Evolutionary conservation across 768 basidiomycete genomes (phyloP).

Genomic region (Boletus edulis): DNA sequence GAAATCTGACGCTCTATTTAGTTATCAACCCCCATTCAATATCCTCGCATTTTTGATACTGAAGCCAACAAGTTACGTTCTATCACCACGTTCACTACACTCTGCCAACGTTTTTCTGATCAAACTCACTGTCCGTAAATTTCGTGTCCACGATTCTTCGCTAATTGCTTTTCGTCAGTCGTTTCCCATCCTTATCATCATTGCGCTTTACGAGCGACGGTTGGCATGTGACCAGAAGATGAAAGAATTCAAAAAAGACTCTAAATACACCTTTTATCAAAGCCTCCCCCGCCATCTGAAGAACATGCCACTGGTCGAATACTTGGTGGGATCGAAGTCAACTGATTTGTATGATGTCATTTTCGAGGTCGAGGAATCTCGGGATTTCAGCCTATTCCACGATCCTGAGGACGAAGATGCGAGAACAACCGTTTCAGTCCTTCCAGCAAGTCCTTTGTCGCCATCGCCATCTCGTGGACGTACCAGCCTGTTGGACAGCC

Average conservation of each 20-base stretch:
- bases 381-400: slow-evolving; percentile 48
- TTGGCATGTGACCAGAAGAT: slow-evolving; percentile 49
- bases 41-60: slow-evolving; percentile 76
- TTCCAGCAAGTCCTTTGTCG: slow-evolving; percentile 10
- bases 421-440: slow-evolving; percentile 4
- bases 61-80: slow-evolving; percentile 72
- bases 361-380: slow-evolving; percentile 63
- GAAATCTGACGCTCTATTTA: slow-evolving; percentile 87
- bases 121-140: slow-evolving; percentile 61
- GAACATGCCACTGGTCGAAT: slow-evolving; percentile 71
- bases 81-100: slow-evolving; percentile 79
- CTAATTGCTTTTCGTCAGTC: slow-evolving; percentile 38
- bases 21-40: slow-evolving; percentile 91
- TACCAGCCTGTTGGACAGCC: slow-evolving; percentile 6
- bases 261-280: slow-evolving; percentile 57
- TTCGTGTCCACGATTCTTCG: neutral
- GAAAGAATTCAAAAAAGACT: slow-evolving; percentile 50
- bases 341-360: slow-evolving; percentile 74
- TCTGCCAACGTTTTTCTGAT: slow-evolving; percentile 84
- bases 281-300: slow-evolving; percentile 70
- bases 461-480: slow-evolving; percentile 3
- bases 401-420: slow-evolving; percentile 45
- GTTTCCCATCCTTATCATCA: slow-evolving; percentile 74
- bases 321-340: slow-evolving; percentile 67
- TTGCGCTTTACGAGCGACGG: slow-evolving; percentile 79